A percentile compares a stretch with the other conserved stretches of the same genome.
phyloP scores from a whole-genome alignment of 2,329 filamentous ascomycete genomes.

The Bertia moriformis region DNA sequence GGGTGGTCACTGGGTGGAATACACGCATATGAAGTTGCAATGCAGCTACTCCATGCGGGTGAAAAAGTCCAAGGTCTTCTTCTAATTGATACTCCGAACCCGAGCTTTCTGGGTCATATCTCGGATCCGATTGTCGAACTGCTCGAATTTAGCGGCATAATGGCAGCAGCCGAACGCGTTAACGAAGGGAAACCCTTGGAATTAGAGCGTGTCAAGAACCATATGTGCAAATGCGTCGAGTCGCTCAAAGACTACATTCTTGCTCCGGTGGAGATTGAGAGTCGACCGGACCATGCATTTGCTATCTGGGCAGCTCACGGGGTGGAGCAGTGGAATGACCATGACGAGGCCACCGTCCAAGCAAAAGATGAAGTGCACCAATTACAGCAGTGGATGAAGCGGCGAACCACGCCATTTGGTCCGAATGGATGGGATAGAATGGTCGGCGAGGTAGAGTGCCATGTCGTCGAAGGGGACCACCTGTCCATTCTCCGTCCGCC shows the following conservation, averaged over 20 bases:
- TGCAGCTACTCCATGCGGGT: background rate
- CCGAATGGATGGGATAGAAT: slow-evolving; percentile 1
- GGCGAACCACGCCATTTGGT: background rate
- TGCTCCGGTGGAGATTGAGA: background rate
- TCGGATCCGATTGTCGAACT: background rate
- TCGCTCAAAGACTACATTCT: background rate
- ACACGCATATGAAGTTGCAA: slow-evolving; percentile 4
- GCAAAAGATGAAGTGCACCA: background rate
- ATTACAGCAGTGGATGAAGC: background rate
- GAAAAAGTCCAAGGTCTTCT: background rate
- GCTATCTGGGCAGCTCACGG: background rate
- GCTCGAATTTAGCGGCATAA: background rate
- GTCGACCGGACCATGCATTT: background rate
- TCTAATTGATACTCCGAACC: background rate
- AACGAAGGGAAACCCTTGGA: no score
- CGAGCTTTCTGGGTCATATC: background rate
- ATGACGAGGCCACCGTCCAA: background rate
- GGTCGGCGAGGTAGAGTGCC: no score
- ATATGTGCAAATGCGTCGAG: background rate
- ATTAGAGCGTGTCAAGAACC: no score
- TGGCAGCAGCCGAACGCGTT: no score
- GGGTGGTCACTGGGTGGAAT: slow-evolving; percentile 12
- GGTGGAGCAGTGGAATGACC: background rate
- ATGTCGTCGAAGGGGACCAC: no score
- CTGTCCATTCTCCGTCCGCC: no score